Evolutionary conservation across 306 rosid species (phyloP), one percentile per base, ranked within the genome.

Genomic region (Lathyrus oleraceus): DNA sequence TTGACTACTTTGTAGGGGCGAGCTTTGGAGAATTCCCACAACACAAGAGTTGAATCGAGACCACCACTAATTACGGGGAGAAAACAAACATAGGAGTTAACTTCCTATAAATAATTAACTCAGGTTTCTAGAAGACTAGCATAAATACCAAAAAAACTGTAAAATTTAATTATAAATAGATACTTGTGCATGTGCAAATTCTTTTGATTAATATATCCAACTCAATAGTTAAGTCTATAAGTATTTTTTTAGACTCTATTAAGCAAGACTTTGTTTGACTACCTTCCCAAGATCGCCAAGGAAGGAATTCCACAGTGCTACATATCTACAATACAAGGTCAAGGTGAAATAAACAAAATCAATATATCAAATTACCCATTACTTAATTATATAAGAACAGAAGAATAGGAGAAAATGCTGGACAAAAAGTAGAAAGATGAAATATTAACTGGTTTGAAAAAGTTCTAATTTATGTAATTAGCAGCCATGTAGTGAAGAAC

Each of bases 261-360:
- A 45, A 70, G 80, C 27, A 54, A 42, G 61, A 65, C 19, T 49
- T 13, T 47, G 36, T 40, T 15, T 79, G 69, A 62, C 71, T 82
- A 93, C 96, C 97, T 93, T 93, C 98, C 91, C 96, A 93, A 42
- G 96, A 86, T 88, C 82, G 85, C 98, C 98, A 93, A 73, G 98
- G 93, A 90, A 93, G 98, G 78, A 93, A 93, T 68, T 93, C 91
- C 42, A 82, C 91, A 4, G 90, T 85, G 82, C 91, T 88, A 70
- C 98, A 93, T 4, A 93, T 93, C 98, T 93, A 69, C 47, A 68
- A 32, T 67, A n/a, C 25, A 69, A 21, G 57, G 91, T 93, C 73
- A 88, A 87, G 97, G 81, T 70, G 71, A 75, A 21, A 72, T 42
- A 76, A 21, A 47, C 35, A 69, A 54, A 38, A 70, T 59, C 38